Evolutionary conservation across 164 flowering plant genomes (phyloP), one percentile per base, ranked within the genome.

Genomic region (Tetrastigma voinierianum): DNA sequence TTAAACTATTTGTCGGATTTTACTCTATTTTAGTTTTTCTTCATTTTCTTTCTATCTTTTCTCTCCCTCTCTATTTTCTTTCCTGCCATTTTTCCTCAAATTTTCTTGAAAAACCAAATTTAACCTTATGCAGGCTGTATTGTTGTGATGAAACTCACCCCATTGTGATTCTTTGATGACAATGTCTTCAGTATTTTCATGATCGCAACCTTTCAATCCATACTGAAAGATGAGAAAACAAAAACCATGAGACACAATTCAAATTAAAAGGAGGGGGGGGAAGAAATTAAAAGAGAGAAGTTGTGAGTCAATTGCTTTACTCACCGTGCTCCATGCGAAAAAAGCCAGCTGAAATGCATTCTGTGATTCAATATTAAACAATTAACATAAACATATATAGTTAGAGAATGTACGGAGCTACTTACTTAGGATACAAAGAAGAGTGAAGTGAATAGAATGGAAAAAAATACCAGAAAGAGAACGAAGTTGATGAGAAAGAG

Each of bases 291-390:
- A 24, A 19, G 9, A 57, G 24, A 51, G 11, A 15, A 10, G 16
- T 25, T 18, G 23, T 21, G 15, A n/a, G n/a, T 16, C 2, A 54
- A 62, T 20, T 19, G 49, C 89, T 77, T 25, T 25, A 7, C 40
- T 25, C 76, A 86, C 87, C 69, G 68, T 40, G 64, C 73, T 78
- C 83, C 82, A 86, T 2, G 69, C 70, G 66, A 86, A 86, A 79
- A 86, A 86, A 19, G 90, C 90, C 46, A 86, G 70, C 67, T 86
- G 90, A 74, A 86, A 84, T 32, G 87, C 87, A 65, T 86, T 86
- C 87, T 86, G 86, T 59, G 70, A 62, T 17, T 16, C 23, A 2
- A 9, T 10, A 54, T n/a, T n/a, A 19, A 64, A 56, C 10, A 43
- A 47, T 14, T 1, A 9, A 3, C 7, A 20, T 25, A 47, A 18